A percentile compares a stretch with the other conserved stretches of the same genome.
Conservation (phyloP, 805 yeast species). For the Pichia exigua region DNA sequence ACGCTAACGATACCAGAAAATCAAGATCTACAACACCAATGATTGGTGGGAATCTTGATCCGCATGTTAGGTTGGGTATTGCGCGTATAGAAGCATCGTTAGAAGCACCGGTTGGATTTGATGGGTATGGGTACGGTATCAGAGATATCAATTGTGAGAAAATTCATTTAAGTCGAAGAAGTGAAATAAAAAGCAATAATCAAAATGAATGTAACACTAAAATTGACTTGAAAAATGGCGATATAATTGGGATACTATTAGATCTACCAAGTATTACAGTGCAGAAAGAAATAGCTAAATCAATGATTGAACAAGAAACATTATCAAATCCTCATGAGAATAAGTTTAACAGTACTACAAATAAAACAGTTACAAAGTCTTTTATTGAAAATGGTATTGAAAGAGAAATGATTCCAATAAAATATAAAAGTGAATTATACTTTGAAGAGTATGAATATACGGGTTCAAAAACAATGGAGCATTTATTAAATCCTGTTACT, state of each 20-base stretch:
- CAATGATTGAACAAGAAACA: slow-evolving; percentile 28
- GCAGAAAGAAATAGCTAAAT: slow-evolving; percentile 36
- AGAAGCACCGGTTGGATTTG: slow-evolving; percentile 95
- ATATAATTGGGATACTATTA: slow-evolving; percentile 71
- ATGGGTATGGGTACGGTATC: slow-evolving; percentile 88
- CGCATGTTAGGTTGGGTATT: slow-evolving; percentile 71
- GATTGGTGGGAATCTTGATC: background rate
- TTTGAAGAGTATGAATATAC: slow-evolving; percentile 83
- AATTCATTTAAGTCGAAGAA: slow-evolving; percentile 67
- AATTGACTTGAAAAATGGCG: slow-evolving; percentile 56
- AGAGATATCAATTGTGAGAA: slow-evolving; percentile 72
- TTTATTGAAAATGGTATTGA: slow-evolving; percentile 36
- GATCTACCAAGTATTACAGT: slow-evolving; percentile 49
- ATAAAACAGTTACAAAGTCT: background rate
- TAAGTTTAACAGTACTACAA: background rate
- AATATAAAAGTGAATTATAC: slow-evolving; percentile 66
- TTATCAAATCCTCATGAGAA: slow-evolving; percentile 15
- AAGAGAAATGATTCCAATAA: slow-evolving; percentile 83
- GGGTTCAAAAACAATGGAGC: slow-evolving; percentile 62
- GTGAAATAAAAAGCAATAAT: slow-evolving; percentile 29
- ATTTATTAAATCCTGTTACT: slow-evolving; percentile 61
- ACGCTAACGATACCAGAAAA: slow-evolving; percentile 7
- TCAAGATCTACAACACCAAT: slow-evolving; percentile 6
- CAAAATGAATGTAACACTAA: background rate
- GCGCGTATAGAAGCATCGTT: slow-evolving; percentile 79